A percentile compares a stretch with the other conserved stretches of the same genome.
These are phyloP conservation scores for Malbranchea zuffiana DNA, from an alignment of 2,329 filamentous ascomycete genomes.

Conservation along the genomic window DNA sequence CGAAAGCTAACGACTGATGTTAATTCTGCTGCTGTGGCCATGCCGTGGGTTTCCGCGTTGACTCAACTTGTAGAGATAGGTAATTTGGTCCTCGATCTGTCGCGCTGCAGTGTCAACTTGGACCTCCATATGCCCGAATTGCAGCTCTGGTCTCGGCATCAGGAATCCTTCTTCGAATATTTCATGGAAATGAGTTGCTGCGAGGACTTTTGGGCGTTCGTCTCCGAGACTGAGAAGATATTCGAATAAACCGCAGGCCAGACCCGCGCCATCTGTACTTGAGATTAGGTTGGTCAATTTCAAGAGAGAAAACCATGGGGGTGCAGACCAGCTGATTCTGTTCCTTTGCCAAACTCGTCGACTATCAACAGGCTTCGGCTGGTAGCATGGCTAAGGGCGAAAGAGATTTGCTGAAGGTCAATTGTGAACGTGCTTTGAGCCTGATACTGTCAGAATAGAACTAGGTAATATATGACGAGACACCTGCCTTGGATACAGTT, in stretches of 20 bases:
- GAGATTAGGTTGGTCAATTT: too few relatives aligned
- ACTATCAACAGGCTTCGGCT: conserved; percentile 71
- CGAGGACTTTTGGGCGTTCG: conserved; percentile 48
- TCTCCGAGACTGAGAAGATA: conserved; percentile 42
- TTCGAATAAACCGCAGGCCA: conserved; percentile 52
- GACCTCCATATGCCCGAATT: conserved; percentile 51
- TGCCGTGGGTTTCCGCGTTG: too few relatives aligned
- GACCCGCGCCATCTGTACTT: conserved; percentile 48
- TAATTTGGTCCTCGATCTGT: conserved; percentile 43
- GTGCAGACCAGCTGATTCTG: conserved; percentile 43
- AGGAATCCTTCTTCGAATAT: conserved; percentile 45
- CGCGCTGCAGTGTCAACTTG: conserved; percentile 33
- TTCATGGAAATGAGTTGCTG: conserved; percentile 54
- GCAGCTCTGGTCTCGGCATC: conserved; percentile 34
- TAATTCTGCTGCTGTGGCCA: conserved; percentile 5
- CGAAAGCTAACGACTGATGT: conserved; percentile 33
- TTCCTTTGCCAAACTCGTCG: conserved; percentile 78
- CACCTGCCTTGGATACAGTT: conserved; percentile 46
- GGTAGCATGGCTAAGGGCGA: conserved; percentile 65
- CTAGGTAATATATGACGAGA: neutral
- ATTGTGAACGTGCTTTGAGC: conserved; percentile 61
- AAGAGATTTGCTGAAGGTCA: conserved; percentile 75
- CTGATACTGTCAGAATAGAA: conserved; percentile 19
- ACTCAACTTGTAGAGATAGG: conserved; percentile 56
- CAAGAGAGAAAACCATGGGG: neutral